phyloP scores from a whole-genome alignment of 179 eudicot species.

The Actinidia chinensis region DNA sequence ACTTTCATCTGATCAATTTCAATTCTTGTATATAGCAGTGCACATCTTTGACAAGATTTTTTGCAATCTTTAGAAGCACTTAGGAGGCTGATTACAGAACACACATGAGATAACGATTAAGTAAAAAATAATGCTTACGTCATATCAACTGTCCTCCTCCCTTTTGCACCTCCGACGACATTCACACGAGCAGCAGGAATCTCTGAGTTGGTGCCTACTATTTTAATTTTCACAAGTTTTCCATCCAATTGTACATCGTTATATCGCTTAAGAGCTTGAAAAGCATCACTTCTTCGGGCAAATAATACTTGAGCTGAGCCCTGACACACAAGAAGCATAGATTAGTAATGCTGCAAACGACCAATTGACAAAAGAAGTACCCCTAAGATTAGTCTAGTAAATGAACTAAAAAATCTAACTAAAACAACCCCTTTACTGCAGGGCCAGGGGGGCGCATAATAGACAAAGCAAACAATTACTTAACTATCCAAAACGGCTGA shows the following conservation, averaged over 20 bases:
- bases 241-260: constrained; percentile 89
- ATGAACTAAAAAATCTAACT: not conserved
- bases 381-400: not conserved
- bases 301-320: constrained; percentile 93
- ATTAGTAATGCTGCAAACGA: not conserved
- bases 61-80: not conserved
- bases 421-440: not conserved
- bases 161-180: constrained; percentile 64
- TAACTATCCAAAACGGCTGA: not conserved
- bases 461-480: not conserved
- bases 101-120: not conserved
- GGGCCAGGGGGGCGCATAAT: too few relatives aligned
- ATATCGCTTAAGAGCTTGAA: constrained; percentile 86
- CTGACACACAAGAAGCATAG: constrained; percentile 32
- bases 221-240: constrained; percentile 81
- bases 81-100: not conserved
- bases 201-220: constrained; percentile 46
- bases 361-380: not conserved
- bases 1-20: too few relatives aligned
- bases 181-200: constrained; percentile 68
- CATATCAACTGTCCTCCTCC: constrained; percentile 70
- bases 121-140: constrained; percentile 39
- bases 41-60: too few relatives aligned
- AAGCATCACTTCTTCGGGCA: constrained; percentile 73
- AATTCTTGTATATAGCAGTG: too few relatives aligned